phyloP scores from a whole-genome alignment of 1,139 yeast genomes.

The Ogataea hybrid region DNA sequence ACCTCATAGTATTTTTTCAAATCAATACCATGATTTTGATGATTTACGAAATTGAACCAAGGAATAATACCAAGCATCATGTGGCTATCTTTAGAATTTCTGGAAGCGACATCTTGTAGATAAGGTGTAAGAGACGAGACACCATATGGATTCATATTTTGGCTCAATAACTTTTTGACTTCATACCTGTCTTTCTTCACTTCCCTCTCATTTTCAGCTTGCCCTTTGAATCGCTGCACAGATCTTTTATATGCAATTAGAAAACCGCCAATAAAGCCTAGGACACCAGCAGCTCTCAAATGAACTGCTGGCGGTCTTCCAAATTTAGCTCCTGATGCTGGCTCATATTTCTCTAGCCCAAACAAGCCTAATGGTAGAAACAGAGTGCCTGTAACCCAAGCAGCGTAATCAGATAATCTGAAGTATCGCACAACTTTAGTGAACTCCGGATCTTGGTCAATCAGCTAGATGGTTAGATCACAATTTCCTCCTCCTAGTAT shows the following conservation, averaged over 20 bases:
- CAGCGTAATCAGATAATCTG: slow-evolving; percentile 63
- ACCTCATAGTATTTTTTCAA: slow-evolving; percentile 66
- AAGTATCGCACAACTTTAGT: slow-evolving; percentile 69
- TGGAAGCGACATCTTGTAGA: slow-evolving; percentile 72
- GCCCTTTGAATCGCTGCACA: slow-evolving; percentile 74
- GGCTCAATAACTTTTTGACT: slow-evolving; percentile 62
- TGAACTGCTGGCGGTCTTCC: slow-evolving; percentile 56
- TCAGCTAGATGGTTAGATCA: slow-evolving; percentile 30
- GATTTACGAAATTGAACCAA: slow-evolving; percentile 80
- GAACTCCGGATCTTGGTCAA: slow-evolving; percentile 82
- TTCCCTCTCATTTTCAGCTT: slow-evolving; percentile 71
- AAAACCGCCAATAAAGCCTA: slow-evolving; percentile 75
- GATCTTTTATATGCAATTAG: slow-evolving; percentile 64
- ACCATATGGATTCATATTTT: slow-evolving; percentile 70
- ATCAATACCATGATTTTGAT: slow-evolving; percentile 82
- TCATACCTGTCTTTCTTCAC: slow-evolving; percentile 73
- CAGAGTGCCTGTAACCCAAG: slow-evolving; percentile 64
- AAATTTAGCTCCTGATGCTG: slow-evolving; percentile 58
- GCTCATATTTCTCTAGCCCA: slow-evolving; percentile 63
- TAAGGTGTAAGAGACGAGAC: slow-evolving; percentile 55
- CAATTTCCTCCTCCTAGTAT: background rate
- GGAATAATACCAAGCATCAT: slow-evolving; percentile 64
- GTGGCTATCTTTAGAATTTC: slow-evolving; percentile 77
- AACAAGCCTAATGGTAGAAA: slow-evolving; percentile 64
- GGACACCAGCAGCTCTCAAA: slow-evolving; percentile 55